phyloP scores from a whole-genome alignment of 306 rosid genomes.

The Canavalia gladiata region DNA sequence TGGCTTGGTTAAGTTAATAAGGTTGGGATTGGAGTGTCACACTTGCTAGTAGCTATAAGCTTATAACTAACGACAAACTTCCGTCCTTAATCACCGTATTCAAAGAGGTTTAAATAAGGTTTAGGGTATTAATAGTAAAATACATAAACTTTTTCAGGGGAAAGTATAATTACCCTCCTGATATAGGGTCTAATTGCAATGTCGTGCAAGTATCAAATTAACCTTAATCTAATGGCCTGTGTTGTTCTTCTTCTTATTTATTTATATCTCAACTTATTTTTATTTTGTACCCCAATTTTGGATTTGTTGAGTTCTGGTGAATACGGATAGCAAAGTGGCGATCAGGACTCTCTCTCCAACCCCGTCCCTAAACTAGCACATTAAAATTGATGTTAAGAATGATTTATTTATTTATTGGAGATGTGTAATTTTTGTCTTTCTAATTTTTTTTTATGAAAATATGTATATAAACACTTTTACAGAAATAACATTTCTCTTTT shows the following conservation, averaged over 20 bases:
- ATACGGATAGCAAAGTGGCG: too few species aligned
- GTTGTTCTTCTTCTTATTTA: background rate
- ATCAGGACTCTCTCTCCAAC: too few species aligned
- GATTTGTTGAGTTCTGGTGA: too few species aligned
- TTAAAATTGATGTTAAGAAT: too few species aligned
- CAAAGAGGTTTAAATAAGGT: slow-evolving; percentile 18
- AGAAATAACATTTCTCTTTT: too few species aligned
- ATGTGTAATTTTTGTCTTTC: too few species aligned
- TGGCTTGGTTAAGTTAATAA: slow-evolving; percentile 29
- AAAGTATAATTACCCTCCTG: slow-evolving; percentile 20
- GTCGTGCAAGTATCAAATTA: slow-evolving; percentile 42
- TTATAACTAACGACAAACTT: background rate
- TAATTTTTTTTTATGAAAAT: too few species aligned
- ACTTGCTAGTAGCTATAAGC: background rate
- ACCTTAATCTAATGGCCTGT: slow-evolving; percentile 19
- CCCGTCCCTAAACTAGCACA: too few species aligned
- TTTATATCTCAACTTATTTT: background rate
- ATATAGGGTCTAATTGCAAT: background rate
- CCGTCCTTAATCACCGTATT: slow-evolving; percentile 10
- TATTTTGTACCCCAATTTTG: background rate
- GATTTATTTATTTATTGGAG: too few species aligned
- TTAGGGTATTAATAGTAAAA: slow-evolving; percentile 26
- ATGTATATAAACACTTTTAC: too few species aligned
- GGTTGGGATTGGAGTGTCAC: slow-evolving; percentile 31
- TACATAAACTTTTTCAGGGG: slow-evolving; percentile 18